Evolutionary conservation across 2,329 filamentous ascomycete genomes (phyloP), one percentile per base, ranked within the genome.

Genomic region (Penicillium crustosum): DNA sequence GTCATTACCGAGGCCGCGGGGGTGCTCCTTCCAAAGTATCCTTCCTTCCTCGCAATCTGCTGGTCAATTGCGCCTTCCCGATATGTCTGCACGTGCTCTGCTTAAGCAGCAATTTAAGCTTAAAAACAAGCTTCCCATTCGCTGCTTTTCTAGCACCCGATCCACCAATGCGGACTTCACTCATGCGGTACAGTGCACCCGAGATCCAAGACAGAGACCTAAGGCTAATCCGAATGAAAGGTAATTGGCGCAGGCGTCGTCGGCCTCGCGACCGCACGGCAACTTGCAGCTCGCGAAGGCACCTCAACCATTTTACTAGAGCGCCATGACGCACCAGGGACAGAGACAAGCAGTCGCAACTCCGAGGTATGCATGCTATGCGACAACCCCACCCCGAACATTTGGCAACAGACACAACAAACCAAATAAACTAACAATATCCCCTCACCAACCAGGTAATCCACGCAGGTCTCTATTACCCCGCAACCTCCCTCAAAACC

Each of bases 401-500:
- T 17, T 13, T 13, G 17, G 12, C 42, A 21, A 19, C 33, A 45
- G 17, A 21, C 38, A 36, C 10, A 3, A 45, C 12, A 27, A 17
- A 1, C 23, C 36, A 19, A n/a, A 27, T 51, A 25, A 52, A 38
- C 6, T 43, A 6, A 53, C 41, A 38, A 21, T 1, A 19, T 4
- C 15, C 23, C 5, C 23, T 10, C 23, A n/a, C 19, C 36, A 21
- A 13, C 8, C 59, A 86, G 84, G 93, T 97, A 55, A 95, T 99
- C 67, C 94, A 99, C 74, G 94, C 91, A 1, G 94, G 94, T 15
- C 83, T 97, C 62, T 97, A 97, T 82, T 97, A 97, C 75, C 90
- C 89, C 17, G 72, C 81, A 6, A 75, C 78, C 41, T 88, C 87
- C 1, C 84, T 97, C 53, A 99, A 99, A 77, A 91, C 93, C 1